These are phyloP conservation scores for Cercophora samala DNA, from an alignment of 495 filamentous ascomycete species.

Conservation along the genomic window DNA sequence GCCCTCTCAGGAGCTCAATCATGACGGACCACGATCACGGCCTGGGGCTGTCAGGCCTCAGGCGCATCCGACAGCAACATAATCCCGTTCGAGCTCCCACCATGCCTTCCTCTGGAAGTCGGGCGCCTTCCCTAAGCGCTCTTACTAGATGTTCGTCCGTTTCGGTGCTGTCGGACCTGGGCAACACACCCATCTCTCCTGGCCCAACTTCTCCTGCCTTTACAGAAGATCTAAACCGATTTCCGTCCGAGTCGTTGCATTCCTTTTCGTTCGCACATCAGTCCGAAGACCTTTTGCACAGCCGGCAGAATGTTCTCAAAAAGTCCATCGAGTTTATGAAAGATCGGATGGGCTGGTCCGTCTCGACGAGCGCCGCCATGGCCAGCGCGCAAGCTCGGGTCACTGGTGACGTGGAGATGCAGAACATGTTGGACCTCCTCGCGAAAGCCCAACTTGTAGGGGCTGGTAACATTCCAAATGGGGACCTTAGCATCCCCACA, in stretches of 20 bases:
- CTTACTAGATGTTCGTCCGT: constrained; percentile 63
- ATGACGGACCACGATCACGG: constrained; percentile 59
- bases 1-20: constrained; percentile 44
- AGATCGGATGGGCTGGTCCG: constrained; percentile 80
- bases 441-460: constrained; percentile 72
- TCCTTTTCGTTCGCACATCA: constrained; percentile 98
- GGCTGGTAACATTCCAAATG: constrained; percentile 47
- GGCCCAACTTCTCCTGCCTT: constrained; percentile 68
- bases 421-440: constrained; percentile 86
- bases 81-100: constrained; percentile 62
- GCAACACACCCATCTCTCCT: constrained; percentile 46
- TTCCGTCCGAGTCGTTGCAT: constrained; percentile 93
- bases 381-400: constrained; percentile 77
- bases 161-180: constrained; percentile 48
- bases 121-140: constrained; percentile 56
- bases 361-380: constrained; percentile 49
- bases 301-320: constrained; percentile 87
- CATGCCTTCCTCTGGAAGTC: constrained; percentile 57
- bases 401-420: constrained; percentile 78
- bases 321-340: constrained; percentile 96
- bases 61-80: constrained; percentile 85
- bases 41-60: constrained; percentile 68
- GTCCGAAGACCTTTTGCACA: constrained; percentile 86
- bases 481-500: constrained; percentile 38
- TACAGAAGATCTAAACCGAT: constrained; percentile 84